phyloP scores from a whole-genome alignment of 2,329 filamentous ascomycete genomes.

The Microcyclosporella mali region DNA sequence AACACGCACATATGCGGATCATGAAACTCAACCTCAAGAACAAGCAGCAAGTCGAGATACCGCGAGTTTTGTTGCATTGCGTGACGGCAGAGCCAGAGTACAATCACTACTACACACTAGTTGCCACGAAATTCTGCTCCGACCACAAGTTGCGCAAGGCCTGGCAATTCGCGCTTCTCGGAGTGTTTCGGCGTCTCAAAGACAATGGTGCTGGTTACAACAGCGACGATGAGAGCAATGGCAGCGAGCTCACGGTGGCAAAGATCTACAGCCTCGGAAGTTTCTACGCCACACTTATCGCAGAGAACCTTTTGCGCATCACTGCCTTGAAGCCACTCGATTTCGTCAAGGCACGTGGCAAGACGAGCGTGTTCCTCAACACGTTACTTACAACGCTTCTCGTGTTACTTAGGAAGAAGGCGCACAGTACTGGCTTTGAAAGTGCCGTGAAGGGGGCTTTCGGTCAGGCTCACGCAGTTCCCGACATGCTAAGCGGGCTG shows the following conservation, averaged over 20 bases:
- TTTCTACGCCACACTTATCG: constrained; percentile 58
- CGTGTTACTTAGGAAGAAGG: constrained; percentile 43
- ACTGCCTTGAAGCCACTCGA: constrained; percentile 62
- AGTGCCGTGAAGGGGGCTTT: constrained; percentile 61
- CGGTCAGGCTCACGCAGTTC: constrained; percentile 55
- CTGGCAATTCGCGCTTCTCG: constrained; percentile 83
- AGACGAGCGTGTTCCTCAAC: constrained; percentile 73
- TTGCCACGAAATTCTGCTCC: constrained; percentile 70
- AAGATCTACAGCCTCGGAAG: constrained; percentile 63
- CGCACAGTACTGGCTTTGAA: constrained; percentile 40
- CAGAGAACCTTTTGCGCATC: constrained; percentile 54
- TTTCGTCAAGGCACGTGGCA: constrained; percentile 68
- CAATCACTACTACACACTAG: constrained; percentile 88
- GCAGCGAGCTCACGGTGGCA: constrained; percentile 49
- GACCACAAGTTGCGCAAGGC: constrained; percentile 70
- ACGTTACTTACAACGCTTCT: constrained; percentile 71
- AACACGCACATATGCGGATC: constrained; percentile 75
- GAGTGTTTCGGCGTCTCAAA: constrained; percentile 77
- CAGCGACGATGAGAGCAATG: constrained; percentile 49
- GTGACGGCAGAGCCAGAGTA: constrained; percentile 75
- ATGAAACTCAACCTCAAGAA: constrained; percentile 79
- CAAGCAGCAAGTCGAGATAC: constrained; percentile 78
- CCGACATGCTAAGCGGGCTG: constrained; percentile 65
- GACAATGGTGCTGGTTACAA: constrained; percentile 64
- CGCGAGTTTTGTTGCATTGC: constrained; percentile 81